Base-by-base conservation (phyloP, 1,139 yeast species). In the Saccharomycopsis phalli region DNA sequence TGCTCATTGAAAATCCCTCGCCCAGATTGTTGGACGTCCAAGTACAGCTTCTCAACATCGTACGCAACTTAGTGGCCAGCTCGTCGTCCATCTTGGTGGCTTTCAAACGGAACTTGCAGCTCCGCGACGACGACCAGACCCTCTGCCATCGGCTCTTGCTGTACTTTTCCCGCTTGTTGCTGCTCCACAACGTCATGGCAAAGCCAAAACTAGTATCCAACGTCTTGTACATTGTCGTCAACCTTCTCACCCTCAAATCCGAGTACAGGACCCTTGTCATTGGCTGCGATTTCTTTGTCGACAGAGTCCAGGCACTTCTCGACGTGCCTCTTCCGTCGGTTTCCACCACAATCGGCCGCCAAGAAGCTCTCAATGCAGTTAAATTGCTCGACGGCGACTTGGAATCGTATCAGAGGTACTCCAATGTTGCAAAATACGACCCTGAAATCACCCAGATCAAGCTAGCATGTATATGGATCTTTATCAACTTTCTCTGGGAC, bases 41-140 rank as follows among this genome's bases (percentile, higher is more conserved):
- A 44, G 80, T 77, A 37, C 79, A 75, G 51, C 69, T 78, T 13
- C 74, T 86, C 54, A 84, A 78, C 49, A 71, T 83, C n/a, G 55
- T 87, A 38, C 63, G 95, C 45, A 87, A 87, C 54, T 60, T 81
- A 38, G 73, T 36, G n/a, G 17, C 34, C 7, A 14, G 35, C 20
- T 18, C 37, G 11, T 17, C 22, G 16, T 21, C 25, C 14, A 13
- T 36, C 20, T 14, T 36, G 27, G 3, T 19, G 14, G 20, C 30
- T 23, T 23, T 40, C 32, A 11, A 29, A 17, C 14, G 29, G 26
- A 27, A 19, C 28, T 18, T 31, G 26, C 7, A 23, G 28, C 3
- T 20, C 5, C 14, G 11, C 11, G 13, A 33, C 11, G 14, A 19
- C 16, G 23, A 29, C 21, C 19, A 29, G 10, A 14, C 38, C 22